phyloP scores from a whole-genome alignment of 2,329 filamentous ascomycete genomes.

The Penicillium sp. region DNA sequence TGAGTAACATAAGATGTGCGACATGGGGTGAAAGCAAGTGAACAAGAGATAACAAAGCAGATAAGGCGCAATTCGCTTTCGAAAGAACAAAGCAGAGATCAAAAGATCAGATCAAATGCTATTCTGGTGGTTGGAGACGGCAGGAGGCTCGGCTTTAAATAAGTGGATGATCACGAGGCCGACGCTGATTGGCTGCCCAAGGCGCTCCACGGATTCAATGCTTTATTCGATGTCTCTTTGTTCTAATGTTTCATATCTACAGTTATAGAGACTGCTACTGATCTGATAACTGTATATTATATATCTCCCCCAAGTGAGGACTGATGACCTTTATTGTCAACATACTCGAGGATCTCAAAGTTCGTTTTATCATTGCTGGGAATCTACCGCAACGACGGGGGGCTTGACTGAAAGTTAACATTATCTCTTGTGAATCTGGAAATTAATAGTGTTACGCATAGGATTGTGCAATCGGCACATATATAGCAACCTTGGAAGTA shows the following conservation, averaged over 20 bases:
- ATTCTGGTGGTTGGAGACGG: background rate
- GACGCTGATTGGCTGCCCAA: background rate
- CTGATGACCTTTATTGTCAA: background rate
- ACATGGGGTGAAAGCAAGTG: conserved; percentile 20
- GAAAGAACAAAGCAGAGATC: background rate
- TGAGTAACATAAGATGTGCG: background rate
- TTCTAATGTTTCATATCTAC: background rate
- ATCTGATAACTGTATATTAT: background rate
- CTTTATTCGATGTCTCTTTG: background rate
- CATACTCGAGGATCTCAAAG: background rate
- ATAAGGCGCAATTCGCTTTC: background rate
- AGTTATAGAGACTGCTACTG: background rate
- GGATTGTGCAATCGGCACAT: background rate
- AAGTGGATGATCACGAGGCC: background rate
- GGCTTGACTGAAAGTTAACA: background rate
- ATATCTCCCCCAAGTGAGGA: too few species aligned
- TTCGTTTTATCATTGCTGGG: background rate
- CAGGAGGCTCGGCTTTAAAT: conserved; percentile 1
- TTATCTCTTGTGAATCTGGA: background rate
- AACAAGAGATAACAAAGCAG: background rate
- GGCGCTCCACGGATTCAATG: background rate
- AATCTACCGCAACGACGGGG: background rate
- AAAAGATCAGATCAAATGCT: background rate
- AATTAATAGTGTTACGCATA: background rate
- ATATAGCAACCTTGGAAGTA: background rate